phyloP scores from a whole-genome alignment of 1,284 basidiomycete genomes.

The Fistulina hepatica region DNA sequence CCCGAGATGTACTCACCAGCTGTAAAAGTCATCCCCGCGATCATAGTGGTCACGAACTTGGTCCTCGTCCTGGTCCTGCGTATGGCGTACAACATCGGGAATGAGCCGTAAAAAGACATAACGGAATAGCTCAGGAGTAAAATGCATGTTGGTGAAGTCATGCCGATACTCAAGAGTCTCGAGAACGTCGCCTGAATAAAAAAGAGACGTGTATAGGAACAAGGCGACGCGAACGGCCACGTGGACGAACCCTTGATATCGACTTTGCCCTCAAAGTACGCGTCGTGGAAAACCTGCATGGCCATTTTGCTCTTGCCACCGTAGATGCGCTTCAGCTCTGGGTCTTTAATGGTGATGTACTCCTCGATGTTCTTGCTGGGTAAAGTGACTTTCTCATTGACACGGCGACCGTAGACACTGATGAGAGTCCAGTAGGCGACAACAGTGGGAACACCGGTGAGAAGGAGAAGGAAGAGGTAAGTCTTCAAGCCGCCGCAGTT shows the following conservation, averaged over 20 bases:
- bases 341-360: constrained; percentile 89
- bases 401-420: constrained; percentile 73
- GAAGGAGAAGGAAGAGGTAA: constrained; percentile 68
- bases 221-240: constrained; percentile 8
- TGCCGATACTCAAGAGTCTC: constrained; percentile 91
- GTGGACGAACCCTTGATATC: constrained; percentile 76
- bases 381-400: constrained; percentile 81
- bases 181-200: constrained; percentile 69
- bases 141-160: constrained; percentile 89
- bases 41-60: constrained; percentile 98
- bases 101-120: constrained; percentile 85
- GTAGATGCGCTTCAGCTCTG: constrained; percentile 71
- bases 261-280: constrained; percentile 94
- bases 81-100: constrained; percentile 90
- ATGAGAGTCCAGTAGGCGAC: constrained; percentile 87
- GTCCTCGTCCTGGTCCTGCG: constrained; percentile 84
- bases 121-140: constrained; percentile 85
- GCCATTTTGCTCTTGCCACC: constrained; percentile 85
- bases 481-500: constrained; percentile 73
- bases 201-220: neutral
- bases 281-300: constrained; percentile 96
- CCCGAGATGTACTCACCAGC: constrained; percentile 42
- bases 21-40: constrained; percentile 92
- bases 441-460: constrained; percentile 71
- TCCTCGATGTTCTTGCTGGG: constrained; percentile 80